Evolutionary conservation across 2,329 filamentous ascomycete species (phyloP), one percentile per base, ranked within the genome.

Genomic region (Cordyceps pruinosa): DNA sequence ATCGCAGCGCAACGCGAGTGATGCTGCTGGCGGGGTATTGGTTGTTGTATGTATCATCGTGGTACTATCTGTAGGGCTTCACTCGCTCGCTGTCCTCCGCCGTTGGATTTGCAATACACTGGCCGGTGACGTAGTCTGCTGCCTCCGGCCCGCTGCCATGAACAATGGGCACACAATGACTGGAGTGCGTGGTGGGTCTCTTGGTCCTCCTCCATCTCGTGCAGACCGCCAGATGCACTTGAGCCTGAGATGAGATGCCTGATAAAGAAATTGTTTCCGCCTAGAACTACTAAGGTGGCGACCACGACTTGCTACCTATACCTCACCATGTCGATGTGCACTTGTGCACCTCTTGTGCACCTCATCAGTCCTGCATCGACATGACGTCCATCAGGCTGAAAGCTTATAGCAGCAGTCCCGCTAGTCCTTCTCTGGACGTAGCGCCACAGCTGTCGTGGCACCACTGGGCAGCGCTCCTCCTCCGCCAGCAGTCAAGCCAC

Each of bases 181-280:
- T 55, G 51, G 56, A 58, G 35, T n/a, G n/a, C n/a, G n/a, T 6
- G 19, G 42, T 52, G 53, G 53, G 52, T 91, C 49, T 84, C 89
- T 58, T 5, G n/a, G 17, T n/a, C n/a, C 10, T 51, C 39, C 41
- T 45, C 55, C 3, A n/a, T 35, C 12, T 39, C 42, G 25, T 56
- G 41, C 45, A 56, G 53, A 56, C 53, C 53, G 53, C 53, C 23
- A 49, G 30, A 56, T 56, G 45, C 23, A 26, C 25, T 23, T 35
- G 28, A 17, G 28, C 10, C 30, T 23, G 17, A 21, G 26, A 15
- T 15, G 19, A 10, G 39, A 21, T 17, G 15, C 5, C 8, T 4
- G 10, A 15, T 13, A 4, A 32, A 28, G 15, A n/a, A 8, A 41
- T 19, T 19, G n/a, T 41, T n/a, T 10, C 7, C n/a, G n/a, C n/a